Evolutionary conservation across 148 eudicot species (phyloP), one percentile per base, ranked within the genome.

Genomic region (Diospyros kaki): DNA sequence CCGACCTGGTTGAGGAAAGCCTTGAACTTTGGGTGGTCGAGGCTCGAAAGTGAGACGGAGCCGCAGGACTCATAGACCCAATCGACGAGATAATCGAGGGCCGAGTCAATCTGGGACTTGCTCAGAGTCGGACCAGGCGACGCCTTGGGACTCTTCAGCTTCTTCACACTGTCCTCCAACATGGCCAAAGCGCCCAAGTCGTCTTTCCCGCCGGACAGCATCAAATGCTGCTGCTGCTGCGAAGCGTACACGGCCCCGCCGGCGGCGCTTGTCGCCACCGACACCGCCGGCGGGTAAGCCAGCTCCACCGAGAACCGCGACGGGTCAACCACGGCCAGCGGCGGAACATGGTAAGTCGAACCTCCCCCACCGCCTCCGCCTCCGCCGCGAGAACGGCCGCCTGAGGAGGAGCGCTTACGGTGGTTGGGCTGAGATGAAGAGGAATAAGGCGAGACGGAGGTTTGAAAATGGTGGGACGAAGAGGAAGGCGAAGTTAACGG

Each of bases 61-160:
- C 99, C 97, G 76, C 92, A 88, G 18, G 89, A 90, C 60, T 95
- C 97, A 53, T 86, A 92, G 17, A 89, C 89, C 99, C 99, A 95
- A 80, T 90, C 96, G 38, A 94, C 84, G 40, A 95, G 86, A 75
- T 42, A 86, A 76, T 83, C 85, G 38, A 92, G 78, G 0, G 96
- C 89, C 65, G 88, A 73, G 62, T 90, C 94, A 38, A 88, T 79
- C 66, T 89, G 96, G 11, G 82, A 58, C 79, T 89, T 95, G 74
- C 80, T 92, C 40, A 95, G 53, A 14, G 84, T 79, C 54, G 87
- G 91, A 4, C 91, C 85, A 52, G 90, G 90, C 2, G 90, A 88
- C 18, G 89, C 79, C 77, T 90, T 94, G 0, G 99, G 99, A 50
- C 94, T 89, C 79, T 93, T 89, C 5, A 92, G 77, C 78, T 84